Conservation (phyloP, 208 protist genomes). For the Tetramitus jugosus region DNA sequence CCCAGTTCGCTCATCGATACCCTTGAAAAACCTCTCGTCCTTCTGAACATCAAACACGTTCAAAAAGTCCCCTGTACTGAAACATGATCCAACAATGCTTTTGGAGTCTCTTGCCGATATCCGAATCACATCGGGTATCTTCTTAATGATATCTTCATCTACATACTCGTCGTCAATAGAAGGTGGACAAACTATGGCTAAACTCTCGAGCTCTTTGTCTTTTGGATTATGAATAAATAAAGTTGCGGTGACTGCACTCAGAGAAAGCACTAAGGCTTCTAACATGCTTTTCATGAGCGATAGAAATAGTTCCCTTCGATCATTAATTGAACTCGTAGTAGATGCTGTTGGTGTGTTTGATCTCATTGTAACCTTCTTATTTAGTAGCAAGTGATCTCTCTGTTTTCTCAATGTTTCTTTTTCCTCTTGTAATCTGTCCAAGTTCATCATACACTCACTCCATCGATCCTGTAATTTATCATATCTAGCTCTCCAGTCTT, state of each 20-base stretch:
- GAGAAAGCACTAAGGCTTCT: neutral
- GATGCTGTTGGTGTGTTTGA: neutral
- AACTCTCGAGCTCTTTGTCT: neutral
- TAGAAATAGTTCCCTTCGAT: neutral
- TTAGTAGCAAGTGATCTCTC: neutral
- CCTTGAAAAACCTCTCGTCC: slow-evolving; percentile 56
- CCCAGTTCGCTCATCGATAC: slow-evolving; percentile 56
- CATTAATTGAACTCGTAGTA: neutral
- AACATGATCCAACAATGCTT: slow-evolving; percentile 61
- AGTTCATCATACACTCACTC: neutral
- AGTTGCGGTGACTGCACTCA: neutral
- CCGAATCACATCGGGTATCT: slow-evolving; percentile 32
- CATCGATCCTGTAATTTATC: slow-evolving; percentile 2
- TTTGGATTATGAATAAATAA: neutral
- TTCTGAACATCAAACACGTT: slow-evolving; percentile 60
- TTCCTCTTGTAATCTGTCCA: slow-evolving; percentile 10
- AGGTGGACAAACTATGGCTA: neutral
- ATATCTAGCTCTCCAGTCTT: slow-evolving; percentile 14
- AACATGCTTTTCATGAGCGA: neutral
- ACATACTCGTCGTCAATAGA: too few species aligned
- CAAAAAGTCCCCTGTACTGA: slow-evolving; percentile 46
- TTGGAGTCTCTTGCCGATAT: slow-evolving; percentile 46
- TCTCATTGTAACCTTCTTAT: neutral
- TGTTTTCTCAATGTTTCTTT: slow-evolving; percentile 17
- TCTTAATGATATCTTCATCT: neutral